Conservation (phyloP, 179 eudicot genomes). For the Heliamphora pulchella region DNA sequence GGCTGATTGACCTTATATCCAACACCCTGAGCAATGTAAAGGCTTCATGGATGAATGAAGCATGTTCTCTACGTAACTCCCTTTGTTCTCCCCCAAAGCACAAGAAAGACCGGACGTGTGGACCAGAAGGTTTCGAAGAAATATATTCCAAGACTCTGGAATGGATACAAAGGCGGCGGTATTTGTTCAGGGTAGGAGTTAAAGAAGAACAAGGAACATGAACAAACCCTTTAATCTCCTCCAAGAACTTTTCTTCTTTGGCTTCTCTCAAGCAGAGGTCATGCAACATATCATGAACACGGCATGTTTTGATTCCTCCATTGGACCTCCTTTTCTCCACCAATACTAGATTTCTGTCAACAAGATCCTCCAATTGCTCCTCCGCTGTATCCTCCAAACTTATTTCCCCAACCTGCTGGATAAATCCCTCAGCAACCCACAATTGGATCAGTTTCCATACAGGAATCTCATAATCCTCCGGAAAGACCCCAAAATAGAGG, state of each 20-base stretch:
- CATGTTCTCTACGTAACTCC: slow-evolving; percentile 4
- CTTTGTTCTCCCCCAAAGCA: background rate
- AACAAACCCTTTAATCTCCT: slow-evolving; percentile 4
- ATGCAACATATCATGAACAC: slow-evolving; percentile 19
- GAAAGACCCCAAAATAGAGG: slow-evolving; percentile 23
- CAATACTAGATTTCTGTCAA: slow-evolving; percentile 6
- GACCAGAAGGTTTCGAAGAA: slow-evolving; percentile 16
- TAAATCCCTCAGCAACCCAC: slow-evolving; percentile 28
- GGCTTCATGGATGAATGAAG: slow-evolving; percentile 17
- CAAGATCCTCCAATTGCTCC: slow-evolving; percentile 19
- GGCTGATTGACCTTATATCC: slow-evolving; percentile 9
- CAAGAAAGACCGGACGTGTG: slow-evolving; percentile 16
- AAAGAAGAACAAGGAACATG: background rate
- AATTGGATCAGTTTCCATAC: slow-evolving; percentile 19
- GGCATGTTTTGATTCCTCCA: slow-evolving; percentile 17
- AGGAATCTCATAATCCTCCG: slow-evolving; percentile 20
- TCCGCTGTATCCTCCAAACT: slow-evolving; percentile 17
- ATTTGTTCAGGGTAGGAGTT: background rate
- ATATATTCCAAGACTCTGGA: slow-evolving; percentile 5
- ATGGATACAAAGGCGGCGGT: slow-evolving; percentile 16
- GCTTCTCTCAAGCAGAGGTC: slow-evolving; percentile 19
- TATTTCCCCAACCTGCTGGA: slow-evolving; percentile 11
- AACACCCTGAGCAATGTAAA: slow-evolving; percentile 17
- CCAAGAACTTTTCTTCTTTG: slow-evolving; percentile 13
- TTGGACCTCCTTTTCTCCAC: slow-evolving; percentile 16